A percentile compares a stretch with the other conserved stretches of the same genome.
phyloP scores from a whole-genome alignment of 805 yeast genomes.

The Sporopachydermia quercuum region DNA sequence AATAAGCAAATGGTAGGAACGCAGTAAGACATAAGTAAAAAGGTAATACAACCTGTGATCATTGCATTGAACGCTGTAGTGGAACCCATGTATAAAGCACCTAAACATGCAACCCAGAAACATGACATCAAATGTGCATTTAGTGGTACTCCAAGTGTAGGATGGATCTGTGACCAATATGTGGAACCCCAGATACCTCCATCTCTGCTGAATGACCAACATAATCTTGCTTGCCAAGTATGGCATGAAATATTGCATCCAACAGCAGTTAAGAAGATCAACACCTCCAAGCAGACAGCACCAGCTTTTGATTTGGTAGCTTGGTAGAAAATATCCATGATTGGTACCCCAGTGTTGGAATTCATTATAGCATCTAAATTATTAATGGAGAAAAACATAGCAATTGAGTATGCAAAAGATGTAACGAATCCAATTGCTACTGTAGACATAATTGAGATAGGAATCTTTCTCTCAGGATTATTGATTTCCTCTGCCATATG shows the following conservation, averaged over 20 bases:
- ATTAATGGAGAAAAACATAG: conserved; percentile 44
- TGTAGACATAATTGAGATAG: conserved; percentile 46
- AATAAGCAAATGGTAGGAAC: conserved; percentile 38
- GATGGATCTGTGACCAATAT: conserved; percentile 33
- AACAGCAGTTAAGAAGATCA: conserved; percentile 37
- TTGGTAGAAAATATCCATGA: conserved; percentile 47
- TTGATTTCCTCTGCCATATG: conserved; percentile 56
- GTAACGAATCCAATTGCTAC: conserved; percentile 56
- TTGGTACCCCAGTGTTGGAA: conserved; percentile 46
- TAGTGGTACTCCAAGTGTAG: conserved; percentile 37
- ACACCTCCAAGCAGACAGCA: conserved; percentile 32
- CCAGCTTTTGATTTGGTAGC: conserved; percentile 37
- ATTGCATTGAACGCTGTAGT: conserved; percentile 54
- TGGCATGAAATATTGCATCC: conserved; percentile 47
- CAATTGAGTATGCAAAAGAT: conserved; percentile 33
- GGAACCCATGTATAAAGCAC: conserved; percentile 51
- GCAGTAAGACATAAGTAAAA: conserved; percentile 40
- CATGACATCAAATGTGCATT: conserved; percentile 44
- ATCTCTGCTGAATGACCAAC: conserved; percentile 59
- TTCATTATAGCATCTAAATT: conserved; percentile 33
- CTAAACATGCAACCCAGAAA: conserved; percentile 35
- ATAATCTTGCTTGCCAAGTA: conserved; percentile 53
- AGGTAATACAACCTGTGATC: conserved; percentile 44
- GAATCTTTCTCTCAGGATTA: conserved; percentile 43
- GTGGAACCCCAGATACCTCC: conserved; percentile 43